These are phyloP conservation scores for Colletotrichum orbiculare DNA, from an alignment of 2,329 filamentous ascomycete genomes.

Conservation along the genomic window DNA sequence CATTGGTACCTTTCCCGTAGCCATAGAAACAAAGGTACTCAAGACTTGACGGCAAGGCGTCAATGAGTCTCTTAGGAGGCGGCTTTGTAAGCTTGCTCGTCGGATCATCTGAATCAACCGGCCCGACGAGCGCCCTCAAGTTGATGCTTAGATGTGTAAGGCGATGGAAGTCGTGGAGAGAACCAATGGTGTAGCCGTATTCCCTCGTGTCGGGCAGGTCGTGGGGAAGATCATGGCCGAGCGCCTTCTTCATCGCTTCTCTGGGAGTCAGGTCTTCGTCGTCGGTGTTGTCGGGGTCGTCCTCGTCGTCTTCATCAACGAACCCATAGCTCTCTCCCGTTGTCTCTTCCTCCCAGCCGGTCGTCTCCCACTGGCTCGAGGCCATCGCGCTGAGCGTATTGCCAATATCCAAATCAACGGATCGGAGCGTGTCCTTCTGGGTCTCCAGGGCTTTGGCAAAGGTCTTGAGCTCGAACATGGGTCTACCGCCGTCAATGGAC, in stretches of 20 bases:
- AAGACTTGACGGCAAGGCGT: slow-evolving; percentile 24
- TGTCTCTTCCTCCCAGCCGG: background rate
- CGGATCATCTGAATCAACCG: background rate
- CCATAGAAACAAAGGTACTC: slow-evolving; percentile 33
- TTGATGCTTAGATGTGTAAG: slow-evolving; percentile 22
- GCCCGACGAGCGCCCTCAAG: background rate
- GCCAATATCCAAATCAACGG: background rate
- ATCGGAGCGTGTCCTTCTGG: background rate
- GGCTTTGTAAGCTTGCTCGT: background rate
- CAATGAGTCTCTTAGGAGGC: slow-evolving; percentile 17
- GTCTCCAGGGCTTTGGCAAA: background rate
- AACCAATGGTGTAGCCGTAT: slow-evolving; percentile 21
- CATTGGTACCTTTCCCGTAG: slow-evolving; percentile 18
- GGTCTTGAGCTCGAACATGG: background rate
- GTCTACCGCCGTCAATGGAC: background rate
- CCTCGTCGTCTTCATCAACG: background rate
- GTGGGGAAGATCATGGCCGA: background rate
- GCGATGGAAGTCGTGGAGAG: slow-evolving; percentile 19
- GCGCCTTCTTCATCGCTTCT: background rate
- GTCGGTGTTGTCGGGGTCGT: background rate
- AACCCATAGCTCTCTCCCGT: background rate
- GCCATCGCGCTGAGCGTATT: background rate
- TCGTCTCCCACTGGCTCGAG: background rate
- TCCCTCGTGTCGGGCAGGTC: slow-evolving; percentile 13
- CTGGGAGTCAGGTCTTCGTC: background rate